Base-by-base conservation (phyloP, 768 basidiomycete species). In the Xerocomus potaroensis region DNA sequence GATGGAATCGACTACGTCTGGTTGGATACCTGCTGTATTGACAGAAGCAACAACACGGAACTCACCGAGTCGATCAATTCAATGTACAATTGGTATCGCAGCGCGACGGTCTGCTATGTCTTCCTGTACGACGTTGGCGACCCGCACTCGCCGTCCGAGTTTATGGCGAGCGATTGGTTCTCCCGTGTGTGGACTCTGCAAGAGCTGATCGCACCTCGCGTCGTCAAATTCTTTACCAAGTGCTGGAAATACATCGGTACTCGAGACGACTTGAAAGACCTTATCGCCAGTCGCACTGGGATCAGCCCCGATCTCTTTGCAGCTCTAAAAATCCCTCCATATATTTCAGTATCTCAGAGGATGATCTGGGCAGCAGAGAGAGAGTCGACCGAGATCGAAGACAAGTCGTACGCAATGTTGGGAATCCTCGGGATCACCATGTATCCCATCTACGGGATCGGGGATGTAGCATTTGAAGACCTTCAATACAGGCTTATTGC, bases 11-110 rank as follows among this genome's bases (percentile, higher is more conserved):
- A 21, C 14, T 60, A 62, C 36, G 47, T 66, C 19, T 69, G 65
- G 66, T 22, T 64, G 41, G 60, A 69, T n/a, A 68, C 66, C 0
- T 66, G 58, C 23, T 68, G 68, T 37, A 66, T 69, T 43, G 45
- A 67, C 41, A 62, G 47, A 50, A 32, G 24, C 31, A 66, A 51
- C 43, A 61, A 47, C 43, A 46, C 60, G 2, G 67, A 67, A 30
- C 57, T 69, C 15, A 22, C 31, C 22, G 57, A n/a, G n/a, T n/a
- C n/a, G 16, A 63, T 67, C 45, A 61, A 64, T 27, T 47, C 62
- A 14, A 67, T 69, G 64, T 69, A 59, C 53, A 50, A n/a, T 31
- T 68, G 68, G 68, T 69, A 68, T 47, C 39, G 41, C 2, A 38
- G 55, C 12, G 55, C 66, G 5, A 18, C 52, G 1, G 38, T 59